Conservation (phyloP, 176 grass and related monocot genomes). For the Otatea glauca region DNA sequence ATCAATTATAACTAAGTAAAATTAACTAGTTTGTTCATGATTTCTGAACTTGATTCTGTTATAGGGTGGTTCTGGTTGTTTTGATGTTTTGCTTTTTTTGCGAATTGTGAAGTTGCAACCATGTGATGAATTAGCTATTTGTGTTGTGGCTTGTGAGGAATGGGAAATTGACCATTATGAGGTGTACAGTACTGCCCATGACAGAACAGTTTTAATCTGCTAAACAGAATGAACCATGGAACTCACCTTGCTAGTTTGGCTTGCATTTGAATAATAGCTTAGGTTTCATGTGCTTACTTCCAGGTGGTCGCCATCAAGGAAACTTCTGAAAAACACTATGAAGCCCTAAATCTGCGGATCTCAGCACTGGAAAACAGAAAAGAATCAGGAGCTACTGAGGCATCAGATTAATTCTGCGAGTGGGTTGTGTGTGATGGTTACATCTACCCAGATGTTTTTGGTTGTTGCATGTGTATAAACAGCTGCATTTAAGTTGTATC, state of each 20-base stretch:
- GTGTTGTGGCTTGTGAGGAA: background rate
- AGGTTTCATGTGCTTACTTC: constrained; percentile 47
- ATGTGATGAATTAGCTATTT: constrained; percentile 25
- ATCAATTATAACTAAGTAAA: constrained; percentile 6
- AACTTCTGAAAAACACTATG: constrained; percentile 56
- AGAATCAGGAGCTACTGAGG: constrained; percentile 47
- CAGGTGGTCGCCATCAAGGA: constrained; percentile 66
- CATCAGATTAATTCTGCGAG: constrained; percentile 47
- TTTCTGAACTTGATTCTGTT: constrained; percentile 37
- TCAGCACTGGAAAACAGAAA: constrained; percentile 56
- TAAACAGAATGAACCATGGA: background rate
- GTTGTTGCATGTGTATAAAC: constrained; percentile 42
- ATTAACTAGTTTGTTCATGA: constrained; percentile 20
- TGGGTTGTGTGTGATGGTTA: constrained; percentile 33
- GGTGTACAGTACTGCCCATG: background rate
- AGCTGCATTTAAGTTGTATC: constrained; percentile 44
- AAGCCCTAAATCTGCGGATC: constrained; percentile 57
- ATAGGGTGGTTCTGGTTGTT: background rate
- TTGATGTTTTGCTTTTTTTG: constrained; percentile 30
- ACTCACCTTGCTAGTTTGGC: constrained; percentile 2
- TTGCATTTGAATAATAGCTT: constrained; percentile 30
- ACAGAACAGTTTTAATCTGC: background rate
- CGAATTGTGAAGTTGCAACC: background rate
- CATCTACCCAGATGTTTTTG: constrained; percentile 31
- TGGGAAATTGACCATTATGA: background rate